A percentile compares a stretch with the other conserved stretches of the same genome.
Evolutionary conservation across 441 rosid genomes (phyloP).

Genomic region (Codiaeum variegatum): DNA sequence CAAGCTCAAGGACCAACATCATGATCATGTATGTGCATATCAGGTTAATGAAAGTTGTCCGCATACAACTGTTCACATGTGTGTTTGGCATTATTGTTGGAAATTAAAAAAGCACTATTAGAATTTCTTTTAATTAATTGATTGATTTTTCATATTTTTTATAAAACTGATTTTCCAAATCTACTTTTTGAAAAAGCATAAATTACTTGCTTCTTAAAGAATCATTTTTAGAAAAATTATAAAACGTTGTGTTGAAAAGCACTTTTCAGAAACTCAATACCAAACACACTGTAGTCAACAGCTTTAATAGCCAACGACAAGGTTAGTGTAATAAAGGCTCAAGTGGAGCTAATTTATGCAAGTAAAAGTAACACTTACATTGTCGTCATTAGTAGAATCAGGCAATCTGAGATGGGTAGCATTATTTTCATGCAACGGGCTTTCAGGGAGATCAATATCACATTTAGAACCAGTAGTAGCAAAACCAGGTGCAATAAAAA

Average conservation of each 20-base stretch:
- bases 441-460: conserved; percentile 41
- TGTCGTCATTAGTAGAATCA: conserved; percentile 31
- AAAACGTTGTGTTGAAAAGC: too few species aligned
- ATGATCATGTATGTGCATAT: not conserved
- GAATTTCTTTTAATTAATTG: too few species aligned
- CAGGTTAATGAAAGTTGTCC: not conserved
- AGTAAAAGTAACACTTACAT: conserved; percentile 42
- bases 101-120: too few species aligned
- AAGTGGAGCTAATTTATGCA: not conserved
- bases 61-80: not conserved
- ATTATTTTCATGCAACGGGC: conserved; percentile 27
- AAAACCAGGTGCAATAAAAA: conserved; percentile 33
- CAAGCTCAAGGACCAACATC: not conserved
- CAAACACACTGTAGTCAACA: too few species aligned
- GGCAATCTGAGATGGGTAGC: conserved; percentile 41
- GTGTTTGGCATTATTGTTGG: too few species aligned
- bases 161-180: too few species aligned
- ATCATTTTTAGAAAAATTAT: too few species aligned
- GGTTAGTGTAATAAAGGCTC: not conserved
- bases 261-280: too few species aligned
- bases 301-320: conserved; percentile 5
- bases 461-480: conserved; percentile 46
- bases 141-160: too few species aligned
- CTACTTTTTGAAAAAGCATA: too few species aligned
- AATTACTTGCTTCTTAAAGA: too few species aligned